Evolutionary conservation across 2,329 filamentous ascomycete species (phyloP).

Genomic region (Neonectria magnoliae): DNA sequence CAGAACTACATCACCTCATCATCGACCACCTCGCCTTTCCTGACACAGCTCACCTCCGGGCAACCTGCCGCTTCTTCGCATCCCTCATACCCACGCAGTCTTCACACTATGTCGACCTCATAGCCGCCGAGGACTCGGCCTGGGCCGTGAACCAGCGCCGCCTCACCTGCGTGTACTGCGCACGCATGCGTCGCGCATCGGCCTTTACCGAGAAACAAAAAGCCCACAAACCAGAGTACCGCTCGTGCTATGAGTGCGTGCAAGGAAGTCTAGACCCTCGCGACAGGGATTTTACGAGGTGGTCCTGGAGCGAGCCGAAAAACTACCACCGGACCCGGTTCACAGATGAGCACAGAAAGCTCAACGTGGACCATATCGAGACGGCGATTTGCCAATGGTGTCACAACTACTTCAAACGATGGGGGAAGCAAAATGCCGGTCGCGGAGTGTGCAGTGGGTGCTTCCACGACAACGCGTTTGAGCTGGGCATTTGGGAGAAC

Average conservation of each 20-base stretch:
- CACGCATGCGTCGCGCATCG: conserved; percentile 21
- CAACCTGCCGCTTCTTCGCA: conserved; percentile 20
- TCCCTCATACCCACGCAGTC: conserved; percentile 11
- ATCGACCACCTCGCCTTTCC: conserved; percentile 9
- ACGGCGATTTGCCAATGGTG: conserved; percentile 9
- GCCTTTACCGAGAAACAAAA: conserved; percentile 23
- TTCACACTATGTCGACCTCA: conserved; percentile 6
- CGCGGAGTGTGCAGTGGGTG: conserved; percentile 9
- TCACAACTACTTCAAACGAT: conserved; percentile 13
- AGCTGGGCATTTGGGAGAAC: not conserved
- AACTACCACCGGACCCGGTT: conserved; percentile 10
- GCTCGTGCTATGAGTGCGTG: conserved; percentile 16
- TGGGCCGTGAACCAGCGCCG: conserved; percentile 16
- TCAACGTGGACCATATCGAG: conserved; percentile 10
- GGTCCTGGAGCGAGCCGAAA: not conserved
- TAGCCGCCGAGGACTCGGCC: conserved; percentile 12
- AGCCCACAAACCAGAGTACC: not conserved
- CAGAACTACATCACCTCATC: conserved; percentile 10
- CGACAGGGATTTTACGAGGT: not conserved
- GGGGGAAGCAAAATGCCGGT: conserved; percentile 5
- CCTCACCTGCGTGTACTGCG: conserved; percentile 21
- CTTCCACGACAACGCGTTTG: not conserved
- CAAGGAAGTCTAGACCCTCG: not conserved
- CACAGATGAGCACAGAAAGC: not conserved
- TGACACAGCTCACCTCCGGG: conserved; percentile 15